A percentile compares a stretch with the other conserved stretches of the same genome.
These are phyloP conservation scores for Euphrasia arctica DNA, from an alignment of 305 asterid species.

Conservation along the genomic window DNA sequence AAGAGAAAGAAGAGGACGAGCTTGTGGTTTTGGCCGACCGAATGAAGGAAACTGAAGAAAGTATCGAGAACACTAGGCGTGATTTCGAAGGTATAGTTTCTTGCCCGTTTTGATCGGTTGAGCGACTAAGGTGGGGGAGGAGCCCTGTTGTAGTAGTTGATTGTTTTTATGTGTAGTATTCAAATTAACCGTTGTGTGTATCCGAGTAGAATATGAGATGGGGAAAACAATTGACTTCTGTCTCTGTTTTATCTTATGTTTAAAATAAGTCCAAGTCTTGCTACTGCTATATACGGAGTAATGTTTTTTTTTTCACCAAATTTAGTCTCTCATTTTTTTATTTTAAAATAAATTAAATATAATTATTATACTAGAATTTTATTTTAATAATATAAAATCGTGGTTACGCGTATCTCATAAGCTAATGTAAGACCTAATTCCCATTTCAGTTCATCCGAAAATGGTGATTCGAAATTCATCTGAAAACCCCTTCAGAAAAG, in stretches of 20 bases:
- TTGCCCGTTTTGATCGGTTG: neutral
- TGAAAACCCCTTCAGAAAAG: conserved; percentile 35
- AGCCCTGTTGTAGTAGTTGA: neutral
- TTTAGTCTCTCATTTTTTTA: too few species aligned
- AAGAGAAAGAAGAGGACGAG: conserved; percentile 38
- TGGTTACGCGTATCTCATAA: too few species aligned
- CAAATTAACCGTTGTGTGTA: neutral
- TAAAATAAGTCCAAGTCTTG: neutral
- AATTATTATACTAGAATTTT: too few species aligned
- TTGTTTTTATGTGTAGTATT: too few species aligned
- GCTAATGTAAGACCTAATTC: neutral
- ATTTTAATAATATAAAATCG: too few species aligned
- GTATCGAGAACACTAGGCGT: conserved; percentile 23
- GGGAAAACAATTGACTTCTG: neutral
- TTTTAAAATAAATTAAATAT: too few species aligned
- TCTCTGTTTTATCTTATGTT: too few species aligned
- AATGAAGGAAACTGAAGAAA: conserved; percentile 31
- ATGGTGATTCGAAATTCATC: conserved; percentile 17
- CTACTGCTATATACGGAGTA: too few species aligned
- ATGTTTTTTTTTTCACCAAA: too few species aligned
- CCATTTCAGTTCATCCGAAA: neutral
- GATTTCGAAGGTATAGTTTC: conserved; percentile 34
- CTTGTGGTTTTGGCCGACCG: conserved; percentile 34
- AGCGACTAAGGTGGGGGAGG: too few species aligned
- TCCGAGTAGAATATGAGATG: neutral